Percentiles rank a stretch among this genome's conserved stretches.
Evolutionary conservation across 129 eudicot species (phyloP).

Genomic region (Sambucus nigra): DNA sequence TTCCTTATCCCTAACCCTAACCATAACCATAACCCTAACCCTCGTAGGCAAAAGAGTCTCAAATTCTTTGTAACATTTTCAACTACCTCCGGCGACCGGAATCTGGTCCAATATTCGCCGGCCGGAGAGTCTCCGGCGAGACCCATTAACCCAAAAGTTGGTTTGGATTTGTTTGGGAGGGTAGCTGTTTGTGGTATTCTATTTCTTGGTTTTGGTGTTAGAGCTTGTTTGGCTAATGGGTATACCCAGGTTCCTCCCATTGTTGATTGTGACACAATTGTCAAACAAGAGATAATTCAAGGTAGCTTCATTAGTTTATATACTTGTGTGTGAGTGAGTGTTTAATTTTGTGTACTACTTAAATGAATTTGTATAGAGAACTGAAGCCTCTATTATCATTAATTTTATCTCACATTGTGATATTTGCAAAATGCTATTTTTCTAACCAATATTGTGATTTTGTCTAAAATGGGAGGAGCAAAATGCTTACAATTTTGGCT

Average conservation of each 20-base stretch:
- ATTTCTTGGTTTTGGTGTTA: conserved; percentile 30
- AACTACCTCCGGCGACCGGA: conserved; percentile 14
- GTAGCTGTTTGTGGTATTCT: conserved; percentile 41
- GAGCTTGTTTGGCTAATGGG: conserved; percentile 37
- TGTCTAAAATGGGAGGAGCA: too few relatives aligned
- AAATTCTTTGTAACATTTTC: conserved; percentile 3
- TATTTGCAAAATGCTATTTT: too few relatives aligned
- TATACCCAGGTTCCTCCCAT: conserved; percentile 26
- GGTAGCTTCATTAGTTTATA: conserved; percentile 20
- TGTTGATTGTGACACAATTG: conserved; percentile 8
- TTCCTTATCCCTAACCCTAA: conserved; percentile 4
- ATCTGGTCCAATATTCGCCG: conserved; percentile 13
- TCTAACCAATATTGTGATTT: too few relatives aligned
- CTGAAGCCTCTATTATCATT: too few relatives aligned
- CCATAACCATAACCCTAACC: neutral
- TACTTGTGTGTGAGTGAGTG: neutral
- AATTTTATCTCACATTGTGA: too few relatives aligned
- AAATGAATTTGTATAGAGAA: too few relatives aligned
- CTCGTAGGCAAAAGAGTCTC: conserved; percentile 7
- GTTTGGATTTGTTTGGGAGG: conserved; percentile 19
- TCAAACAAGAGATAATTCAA: conserved; percentile 18
- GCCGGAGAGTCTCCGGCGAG: neutral
- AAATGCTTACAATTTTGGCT: too few relatives aligned
- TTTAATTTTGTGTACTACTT: too few relatives aligned
- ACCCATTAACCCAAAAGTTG: conserved; percentile 3